Conservation (phyloP, 495 filamentous ascomycete genomes). For the Podospora tetraspora region DNA sequence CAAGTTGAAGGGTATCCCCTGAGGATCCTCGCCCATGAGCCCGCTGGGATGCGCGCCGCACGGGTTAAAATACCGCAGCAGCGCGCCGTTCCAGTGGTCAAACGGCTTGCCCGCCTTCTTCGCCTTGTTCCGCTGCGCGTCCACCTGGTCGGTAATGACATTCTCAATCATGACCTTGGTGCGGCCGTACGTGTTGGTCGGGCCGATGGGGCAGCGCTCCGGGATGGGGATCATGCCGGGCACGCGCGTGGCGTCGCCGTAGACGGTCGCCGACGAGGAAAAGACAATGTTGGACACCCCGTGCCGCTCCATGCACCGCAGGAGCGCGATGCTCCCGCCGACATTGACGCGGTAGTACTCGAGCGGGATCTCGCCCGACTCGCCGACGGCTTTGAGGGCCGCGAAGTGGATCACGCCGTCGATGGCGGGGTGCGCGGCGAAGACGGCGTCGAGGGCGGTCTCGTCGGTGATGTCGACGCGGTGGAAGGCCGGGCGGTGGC, state of each 20-base stretch:
- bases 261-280: conserved; percentile 92
- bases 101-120: conserved; percentile 71
- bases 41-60: conserved; percentile 91
- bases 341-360: conserved; percentile 99
- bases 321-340: conserved; percentile 81
- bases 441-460: conserved; percentile 76
- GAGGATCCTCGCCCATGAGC: conserved; percentile 97
- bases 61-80: conserved; percentile 97
- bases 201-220: conserved; percentile 89
- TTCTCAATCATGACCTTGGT: conserved; percentile 89
- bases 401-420: conserved; percentile 99
- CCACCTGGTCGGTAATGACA: conserved; percentile 86
- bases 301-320: conserved; percentile 80
- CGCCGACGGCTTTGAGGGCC: conserved; percentile 95
- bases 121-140: conserved; percentile 77
- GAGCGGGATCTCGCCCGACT: conserved; percentile 89
- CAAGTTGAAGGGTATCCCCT: conserved; percentile 93
- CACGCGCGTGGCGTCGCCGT: conserved; percentile 94
- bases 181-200: conserved; percentile 94
- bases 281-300: conserved; percentile 97
- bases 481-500: conserved; percentile 82
- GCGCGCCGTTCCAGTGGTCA: conserved; percentile 85
- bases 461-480: conserved; percentile 84
- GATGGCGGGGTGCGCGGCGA: conserved; percentile 83
- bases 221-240: conserved; percentile 98